phyloP scores from a whole-genome alignment of 1,139 yeast species.

The Entelexis paramagnoliae region DNA sequence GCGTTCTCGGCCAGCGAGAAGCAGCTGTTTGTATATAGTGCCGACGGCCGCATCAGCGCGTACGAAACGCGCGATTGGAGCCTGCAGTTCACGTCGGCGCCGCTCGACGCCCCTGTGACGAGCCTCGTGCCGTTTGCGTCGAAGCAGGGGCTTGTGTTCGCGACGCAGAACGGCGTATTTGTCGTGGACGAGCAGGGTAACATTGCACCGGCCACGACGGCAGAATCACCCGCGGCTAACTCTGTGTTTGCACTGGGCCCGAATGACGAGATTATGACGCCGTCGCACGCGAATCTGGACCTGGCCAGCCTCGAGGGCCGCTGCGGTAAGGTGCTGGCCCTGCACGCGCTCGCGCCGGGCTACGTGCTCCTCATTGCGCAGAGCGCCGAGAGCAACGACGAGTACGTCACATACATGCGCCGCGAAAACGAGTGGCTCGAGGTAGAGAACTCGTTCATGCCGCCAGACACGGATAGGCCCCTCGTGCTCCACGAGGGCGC shows the following conservation, averaged over 20 bases:
- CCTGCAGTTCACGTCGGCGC: background rate
- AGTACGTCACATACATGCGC: background rate
- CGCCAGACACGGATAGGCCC: slow-evolving; percentile 6
- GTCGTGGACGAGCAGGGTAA: background rate
- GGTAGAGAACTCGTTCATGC: slow-evolving; percentile 32
- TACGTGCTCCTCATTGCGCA: slow-evolving; percentile 5
- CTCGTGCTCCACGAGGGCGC: slow-evolving; percentile 42
- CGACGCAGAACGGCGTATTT: background rate
- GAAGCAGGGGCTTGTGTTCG: slow-evolving; percentile 2
- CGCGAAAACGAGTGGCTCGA: background rate
- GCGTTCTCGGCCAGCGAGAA: slow-evolving; percentile 2
- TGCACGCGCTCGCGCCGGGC: background rate
- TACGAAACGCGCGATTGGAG: background rate
- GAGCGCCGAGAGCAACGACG: slow-evolving; percentile 4
- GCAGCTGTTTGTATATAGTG: slow-evolving; percentile 2
- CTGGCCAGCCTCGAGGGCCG: background rate
- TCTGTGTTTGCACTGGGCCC: background rate
- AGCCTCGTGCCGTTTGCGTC: background rate
- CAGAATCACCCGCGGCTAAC: background rate
- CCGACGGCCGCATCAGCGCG: background rate
- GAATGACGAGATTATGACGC: background rate
- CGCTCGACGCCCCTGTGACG: background rate
- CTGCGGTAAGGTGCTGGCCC: background rate
- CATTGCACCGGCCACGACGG: background rate
- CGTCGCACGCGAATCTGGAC: background rate